Evolutionary conservation across 148 eudicot genomes (phyloP).

Genomic region (Hydrangea macrophylla): DNA sequence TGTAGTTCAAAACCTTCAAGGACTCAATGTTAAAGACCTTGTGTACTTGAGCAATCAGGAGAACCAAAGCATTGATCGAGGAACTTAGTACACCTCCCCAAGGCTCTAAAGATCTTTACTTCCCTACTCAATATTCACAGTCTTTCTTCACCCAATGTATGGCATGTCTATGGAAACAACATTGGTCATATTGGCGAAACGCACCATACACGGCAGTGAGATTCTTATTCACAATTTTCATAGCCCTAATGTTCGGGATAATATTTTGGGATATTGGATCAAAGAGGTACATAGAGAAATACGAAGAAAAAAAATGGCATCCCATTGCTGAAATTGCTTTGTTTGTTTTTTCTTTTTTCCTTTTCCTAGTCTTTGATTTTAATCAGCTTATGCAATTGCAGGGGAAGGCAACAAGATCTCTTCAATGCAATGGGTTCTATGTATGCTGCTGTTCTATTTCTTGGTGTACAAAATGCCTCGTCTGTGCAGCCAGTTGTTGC

Average conservation of each 20-base stretch:
- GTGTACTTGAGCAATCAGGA: neutral
- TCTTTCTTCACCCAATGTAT: constrained; percentile 21
- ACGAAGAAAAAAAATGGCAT: neutral
- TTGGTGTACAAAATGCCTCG: constrained; percentile 45
- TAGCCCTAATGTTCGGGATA: constrained; percentile 51
- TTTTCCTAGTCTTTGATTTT: no score
- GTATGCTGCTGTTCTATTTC: constrained; percentile 47
- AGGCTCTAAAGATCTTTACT: neutral
- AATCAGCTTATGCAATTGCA: constrained; percentile 12
- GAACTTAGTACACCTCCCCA: neutral
- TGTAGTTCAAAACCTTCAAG: neutral
- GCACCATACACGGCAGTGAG: constrained; percentile 56
- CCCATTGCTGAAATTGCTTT: neutral
- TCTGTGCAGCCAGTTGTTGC: constrained; percentile 67
- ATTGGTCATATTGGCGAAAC: constrained; percentile 62
- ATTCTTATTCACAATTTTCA: constrained; percentile 44
- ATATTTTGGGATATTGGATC: constrained; percentile 55
- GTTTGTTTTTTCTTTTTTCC: neutral
- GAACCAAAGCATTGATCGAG: neutral
- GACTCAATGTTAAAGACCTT: neutral
- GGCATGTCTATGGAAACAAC: constrained; percentile 65
- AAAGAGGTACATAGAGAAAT: constrained; percentile 24
- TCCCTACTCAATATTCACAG: neutral
- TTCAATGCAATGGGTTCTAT: constrained; percentile 73
- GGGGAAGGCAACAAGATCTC: constrained; percentile 36